These are phyloP conservation scores for Phytophthora uliginosa DNA, from an alignment of 352 stramenopile species.

Conservation along the genomic window DNA sequence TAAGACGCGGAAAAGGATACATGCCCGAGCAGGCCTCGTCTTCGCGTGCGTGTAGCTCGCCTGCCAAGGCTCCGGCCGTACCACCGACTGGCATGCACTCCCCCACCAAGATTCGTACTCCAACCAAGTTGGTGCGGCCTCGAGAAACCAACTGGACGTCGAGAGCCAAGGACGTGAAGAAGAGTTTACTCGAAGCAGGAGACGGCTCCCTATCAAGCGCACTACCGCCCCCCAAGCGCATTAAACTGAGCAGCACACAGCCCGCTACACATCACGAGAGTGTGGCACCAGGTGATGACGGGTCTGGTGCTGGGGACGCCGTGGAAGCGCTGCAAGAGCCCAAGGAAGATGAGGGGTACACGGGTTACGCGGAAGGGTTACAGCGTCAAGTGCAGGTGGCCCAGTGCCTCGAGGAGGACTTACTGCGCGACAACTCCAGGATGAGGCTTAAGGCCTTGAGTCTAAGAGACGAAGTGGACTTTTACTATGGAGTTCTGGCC, in stretches of 20 bases:
- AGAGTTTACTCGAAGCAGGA: slow-evolving; percentile 29
- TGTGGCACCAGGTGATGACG: not conserved
- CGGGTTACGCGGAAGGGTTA: slow-evolving; percentile 24
- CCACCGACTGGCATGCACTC: slow-evolving; percentile 29
- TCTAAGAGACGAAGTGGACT: slow-evolving; percentile 62
- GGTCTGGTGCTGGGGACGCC: not conserved
- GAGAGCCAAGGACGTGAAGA: slow-evolving; percentile 32
- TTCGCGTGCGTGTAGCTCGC: slow-evolving; percentile 26
- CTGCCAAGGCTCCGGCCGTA: slow-evolving; percentile 4
- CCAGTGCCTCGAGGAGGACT: slow-evolving; percentile 45
- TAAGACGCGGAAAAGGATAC: not conserved
- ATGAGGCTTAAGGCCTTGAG: slow-evolving; percentile 56
- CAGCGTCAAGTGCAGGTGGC: slow-evolving; percentile 48
- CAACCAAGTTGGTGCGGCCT: slow-evolving; percentile 31
- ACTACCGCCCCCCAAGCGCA: slow-evolving; percentile 24
- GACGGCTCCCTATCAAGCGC: slow-evolving; percentile 5
- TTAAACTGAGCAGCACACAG: slow-evolving; percentile 14
- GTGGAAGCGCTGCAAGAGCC: slow-evolving; percentile 19
- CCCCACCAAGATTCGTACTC: slow-evolving; percentile 34
- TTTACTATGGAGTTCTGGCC: slow-evolving; percentile 57
- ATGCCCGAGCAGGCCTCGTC: not conserved
- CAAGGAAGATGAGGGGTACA: slow-evolving; percentile 16
- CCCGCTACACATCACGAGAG: not conserved
- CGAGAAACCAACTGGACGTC: slow-evolving; percentile 19
- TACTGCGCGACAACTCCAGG: slow-evolving; percentile 55